Conservation (phyloP, 805 yeast species). For the Candida awuae region DNA sequence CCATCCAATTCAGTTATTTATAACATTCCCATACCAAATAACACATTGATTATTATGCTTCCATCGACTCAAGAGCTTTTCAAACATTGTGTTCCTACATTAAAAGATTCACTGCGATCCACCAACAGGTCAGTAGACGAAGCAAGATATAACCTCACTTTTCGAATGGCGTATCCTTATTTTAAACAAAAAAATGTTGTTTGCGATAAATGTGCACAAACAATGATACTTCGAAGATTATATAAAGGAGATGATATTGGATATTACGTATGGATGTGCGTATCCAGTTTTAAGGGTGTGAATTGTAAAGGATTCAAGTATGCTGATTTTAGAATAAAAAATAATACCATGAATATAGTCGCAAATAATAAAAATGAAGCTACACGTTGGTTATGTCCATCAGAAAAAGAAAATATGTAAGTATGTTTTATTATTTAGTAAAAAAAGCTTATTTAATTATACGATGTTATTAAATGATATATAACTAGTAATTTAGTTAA, state of each 20-base stretch:
- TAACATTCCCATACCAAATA: slow-evolving; percentile 61
- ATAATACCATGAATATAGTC: slow-evolving; percentile 9
- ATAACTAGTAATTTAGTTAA: too few species aligned
- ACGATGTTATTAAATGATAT: too few species aligned
- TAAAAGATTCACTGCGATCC: slow-evolving; percentile 30
- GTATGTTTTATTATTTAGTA: not conserved
- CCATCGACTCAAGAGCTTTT: slow-evolving; percentile 73
- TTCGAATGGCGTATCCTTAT: slow-evolving; percentile 42
- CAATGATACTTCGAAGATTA: slow-evolving; percentile 52
- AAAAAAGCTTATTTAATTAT: too few species aligned
- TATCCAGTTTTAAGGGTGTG: slow-evolving; percentile 33
- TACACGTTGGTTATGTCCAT: slow-evolving; percentile 6
- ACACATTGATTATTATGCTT: slow-evolving; percentile 62
- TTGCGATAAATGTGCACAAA: slow-evolving; percentile 34
- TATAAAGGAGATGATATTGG: slow-evolving; percentile 41
- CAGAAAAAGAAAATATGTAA: not conserved
- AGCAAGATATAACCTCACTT: slow-evolving; percentile 56
- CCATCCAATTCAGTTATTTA: slow-evolving; percentile 28
- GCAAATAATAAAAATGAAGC: slow-evolving; percentile 1
- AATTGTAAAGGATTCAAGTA: slow-evolving; percentile 44
- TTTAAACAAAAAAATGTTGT: slow-evolving; percentile 32
- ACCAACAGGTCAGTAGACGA: slow-evolving; percentile 42
- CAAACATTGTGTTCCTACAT: slow-evolving; percentile 55
- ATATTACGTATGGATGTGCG: slow-evolving; percentile 62
- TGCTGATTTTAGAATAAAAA: slow-evolving; percentile 37